Percentiles rank a stretch among this genome's conserved stretches.
phyloP scores from a whole-genome alignment of 2,329 filamentous ascomycete genomes.

The Plectosphaerella cucumerina region DNA sequence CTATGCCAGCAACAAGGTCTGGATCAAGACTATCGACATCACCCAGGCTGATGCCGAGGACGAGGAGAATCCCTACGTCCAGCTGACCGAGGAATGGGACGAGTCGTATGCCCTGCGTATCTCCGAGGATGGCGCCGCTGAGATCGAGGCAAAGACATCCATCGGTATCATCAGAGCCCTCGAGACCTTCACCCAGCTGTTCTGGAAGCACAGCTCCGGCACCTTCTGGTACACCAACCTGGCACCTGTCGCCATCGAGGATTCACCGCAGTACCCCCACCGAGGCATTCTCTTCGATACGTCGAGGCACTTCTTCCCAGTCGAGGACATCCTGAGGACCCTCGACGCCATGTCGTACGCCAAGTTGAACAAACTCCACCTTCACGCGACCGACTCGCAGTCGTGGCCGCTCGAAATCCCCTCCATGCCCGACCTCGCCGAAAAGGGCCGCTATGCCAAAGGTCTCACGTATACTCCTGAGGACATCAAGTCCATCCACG shows the following conservation, averaged over 20 bases:
- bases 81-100: conserved; percentile 60
- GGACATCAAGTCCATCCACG: conserved; percentile 64
- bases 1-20: conserved; percentile 32
- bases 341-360: conserved; percentile 75
- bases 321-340: conserved; percentile 65
- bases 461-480: conserved; percentile 63
- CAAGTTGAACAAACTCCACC: conserved; percentile 79
- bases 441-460: conserved; percentile 68
- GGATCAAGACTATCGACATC: conserved; percentile 58
- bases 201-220: conserved; percentile 64
- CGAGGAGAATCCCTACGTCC: conserved; percentile 51
- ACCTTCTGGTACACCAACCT: conserved; percentile 60
- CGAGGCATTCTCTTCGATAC: conserved; percentile 79
- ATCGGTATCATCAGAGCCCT: conserved; percentile 69
- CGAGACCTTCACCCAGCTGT: conserved; percentile 74
- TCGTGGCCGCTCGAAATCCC: conserved; percentile 83
- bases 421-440: conserved; percentile 64
- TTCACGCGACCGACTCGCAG: conserved; percentile 79
- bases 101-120: conserved; percentile 72
- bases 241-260: conserved; percentile 68
- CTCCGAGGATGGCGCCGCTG: conserved; percentile 51
- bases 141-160: conserved; percentile 61
- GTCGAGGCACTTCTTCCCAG: conserved; percentile 65
- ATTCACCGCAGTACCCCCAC: conserved; percentile 70
- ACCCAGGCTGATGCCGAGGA: conserved; percentile 52